A percentile compares a stretch with the other conserved stretches of the same genome.
Evolutionary conservation across 495 filamentous ascomycete species (phyloP).

Genomic region (Trichoderma erinaceum): DNA sequence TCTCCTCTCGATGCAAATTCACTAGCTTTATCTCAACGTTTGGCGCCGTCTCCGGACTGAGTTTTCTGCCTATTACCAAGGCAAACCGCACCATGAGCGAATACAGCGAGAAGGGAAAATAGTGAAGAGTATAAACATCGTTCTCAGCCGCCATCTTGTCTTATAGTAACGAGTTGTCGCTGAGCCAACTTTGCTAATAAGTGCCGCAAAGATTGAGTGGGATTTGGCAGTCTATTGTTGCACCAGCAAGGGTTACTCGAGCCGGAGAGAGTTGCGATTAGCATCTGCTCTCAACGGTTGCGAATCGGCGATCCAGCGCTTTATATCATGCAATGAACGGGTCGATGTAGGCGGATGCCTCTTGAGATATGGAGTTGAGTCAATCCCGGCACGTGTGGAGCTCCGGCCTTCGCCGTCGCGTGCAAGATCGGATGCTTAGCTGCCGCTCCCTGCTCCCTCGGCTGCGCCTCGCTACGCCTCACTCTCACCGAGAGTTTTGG

Average conservation of each 20-base stretch:
- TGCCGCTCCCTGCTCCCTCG: background rate
- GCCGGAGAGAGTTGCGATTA: background rate
- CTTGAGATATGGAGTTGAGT: slow-evolving; percentile 1
- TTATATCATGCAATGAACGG: background rate
- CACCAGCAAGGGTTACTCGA: no score
- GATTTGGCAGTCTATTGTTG: no score
- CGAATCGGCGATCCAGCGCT: background rate
- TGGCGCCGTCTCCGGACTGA: slow-evolving; percentile 5
- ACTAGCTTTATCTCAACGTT: slow-evolving; percentile 14
- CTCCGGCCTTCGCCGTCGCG: background rate
- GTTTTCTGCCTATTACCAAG: background rate
- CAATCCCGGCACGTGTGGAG: background rate
- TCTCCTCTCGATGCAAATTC: slow-evolving; percentile 14
- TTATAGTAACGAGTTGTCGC: background rate
- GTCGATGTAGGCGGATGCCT: background rate
- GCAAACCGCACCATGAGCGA: slow-evolving; percentile 16
- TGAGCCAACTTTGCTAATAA: background rate
- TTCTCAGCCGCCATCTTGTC: background rate
- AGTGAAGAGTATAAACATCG: slow-evolving; percentile 4
- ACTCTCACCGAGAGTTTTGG: background rate
- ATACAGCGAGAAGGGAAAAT: slow-evolving; percentile 17
- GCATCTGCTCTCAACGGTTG: background rate
- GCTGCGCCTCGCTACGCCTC: slow-evolving; percentile 7
- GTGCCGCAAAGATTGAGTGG: no score
- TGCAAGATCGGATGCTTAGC: background rate